phyloP scores from a whole-genome alignment of 768 basidiomycete genomes.

The Porphyrellus cyaneotinctus region DNA sequence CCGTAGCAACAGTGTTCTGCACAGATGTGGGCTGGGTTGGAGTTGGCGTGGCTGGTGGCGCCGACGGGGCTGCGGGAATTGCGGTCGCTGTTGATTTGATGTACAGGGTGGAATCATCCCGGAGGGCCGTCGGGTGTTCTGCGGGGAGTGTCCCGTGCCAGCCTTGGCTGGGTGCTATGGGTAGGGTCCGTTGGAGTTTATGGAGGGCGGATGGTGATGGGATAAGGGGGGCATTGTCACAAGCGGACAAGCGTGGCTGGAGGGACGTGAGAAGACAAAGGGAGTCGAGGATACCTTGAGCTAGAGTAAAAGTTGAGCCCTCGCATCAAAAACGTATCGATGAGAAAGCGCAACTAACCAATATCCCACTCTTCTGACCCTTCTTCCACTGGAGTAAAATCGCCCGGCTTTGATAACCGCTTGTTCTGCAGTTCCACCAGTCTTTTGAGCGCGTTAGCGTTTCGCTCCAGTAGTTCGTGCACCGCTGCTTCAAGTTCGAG shows the following conservation, averaged over 20 bases:
- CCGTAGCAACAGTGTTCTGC: slow-evolving; percentile 20
- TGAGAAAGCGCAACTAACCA: slow-evolving; percentile 45
- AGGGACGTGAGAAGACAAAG: slow-evolving; percentile 64
- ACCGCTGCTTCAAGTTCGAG: slow-evolving; percentile 68
- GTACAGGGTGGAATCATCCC: slow-evolving; percentile 72
- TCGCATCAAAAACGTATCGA: slow-evolving; percentile 3
- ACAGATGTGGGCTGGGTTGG: slow-evolving; percentile 24
- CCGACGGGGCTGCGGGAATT: slow-evolving; percentile 31
- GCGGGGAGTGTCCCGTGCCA: slow-evolving; percentile 75
- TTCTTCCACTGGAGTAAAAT: slow-evolving; percentile 49
- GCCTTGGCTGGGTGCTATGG: slow-evolving; percentile 52
- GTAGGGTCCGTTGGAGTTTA: slow-evolving; percentile 67
- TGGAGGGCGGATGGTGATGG: slow-evolving; percentile 65
- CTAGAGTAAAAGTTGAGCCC: slow-evolving; percentile 37
- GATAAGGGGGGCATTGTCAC: slow-evolving; percentile 44
- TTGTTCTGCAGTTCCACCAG: slow-evolving; percentile 62
- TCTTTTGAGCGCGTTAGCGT: slow-evolving; percentile 56
- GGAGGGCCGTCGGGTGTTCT: slow-evolving; percentile 53
- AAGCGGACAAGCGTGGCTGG: slow-evolving; percentile 55
- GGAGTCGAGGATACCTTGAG: slow-evolving; percentile 69
- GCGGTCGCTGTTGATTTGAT: slow-evolving; percentile 45
- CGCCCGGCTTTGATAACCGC: slow-evolving; percentile 47
- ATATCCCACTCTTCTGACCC: slow-evolving; percentile 82
- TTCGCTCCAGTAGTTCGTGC: slow-evolving; percentile 62
- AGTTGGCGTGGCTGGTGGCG: slow-evolving; percentile 34